Evolutionary conservation across 768 basidiomycete genomes (phyloP).

Genomic region (Daedaleopsis sinensis): DNA sequence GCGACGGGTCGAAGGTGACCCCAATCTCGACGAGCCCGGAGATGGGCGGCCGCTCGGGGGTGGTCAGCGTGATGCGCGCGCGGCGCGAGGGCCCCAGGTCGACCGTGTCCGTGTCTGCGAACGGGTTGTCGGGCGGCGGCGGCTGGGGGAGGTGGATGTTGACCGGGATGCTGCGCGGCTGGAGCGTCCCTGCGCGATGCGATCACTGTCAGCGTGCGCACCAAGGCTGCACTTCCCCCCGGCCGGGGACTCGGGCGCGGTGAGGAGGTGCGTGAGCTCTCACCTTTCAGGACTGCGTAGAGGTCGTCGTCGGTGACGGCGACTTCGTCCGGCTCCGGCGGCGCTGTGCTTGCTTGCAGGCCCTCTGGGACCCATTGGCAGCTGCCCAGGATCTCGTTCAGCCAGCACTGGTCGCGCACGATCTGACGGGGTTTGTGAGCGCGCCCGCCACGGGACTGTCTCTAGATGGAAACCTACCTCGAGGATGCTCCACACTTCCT

Average conservation of each 20-base stretch:
- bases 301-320: conserved; percentile 55
- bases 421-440: conserved; percentile 43
- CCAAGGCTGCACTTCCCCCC: background rate
- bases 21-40: conserved; percentile 67
- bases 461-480: conserved; percentile 50
- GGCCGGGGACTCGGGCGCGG: too few relatives aligned
- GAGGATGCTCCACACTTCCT: conserved; percentile 74
- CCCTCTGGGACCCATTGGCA: conserved; percentile 67
- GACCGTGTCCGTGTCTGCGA: conserved; percentile 45
- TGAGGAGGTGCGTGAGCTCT: conserved; percentile 5
- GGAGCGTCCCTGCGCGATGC: conserved; percentile 46
- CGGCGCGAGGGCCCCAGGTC: conserved; percentile 36
- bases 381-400: conserved; percentile 69
- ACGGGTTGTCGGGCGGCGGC: conserved; percentile 32
- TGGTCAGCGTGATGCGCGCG: conserved; percentile 63
- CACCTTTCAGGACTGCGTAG: conserved; percentile 66
- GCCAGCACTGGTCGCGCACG: conserved; percentile 83
- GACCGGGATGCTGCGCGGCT: conserved; percentile 70
- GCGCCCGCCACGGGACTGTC: background rate
- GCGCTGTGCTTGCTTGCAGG: conserved; percentile 16
- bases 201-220: background rate
- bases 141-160: conserved; percentile 62
- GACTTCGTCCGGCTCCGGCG: conserved; percentile 33
- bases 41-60: conserved; percentile 65
- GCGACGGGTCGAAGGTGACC: conserved; percentile 60